Evolutionary conservation across 805 yeast genomes (phyloP).

Genomic region (Teunomyces tritomae): DNA sequence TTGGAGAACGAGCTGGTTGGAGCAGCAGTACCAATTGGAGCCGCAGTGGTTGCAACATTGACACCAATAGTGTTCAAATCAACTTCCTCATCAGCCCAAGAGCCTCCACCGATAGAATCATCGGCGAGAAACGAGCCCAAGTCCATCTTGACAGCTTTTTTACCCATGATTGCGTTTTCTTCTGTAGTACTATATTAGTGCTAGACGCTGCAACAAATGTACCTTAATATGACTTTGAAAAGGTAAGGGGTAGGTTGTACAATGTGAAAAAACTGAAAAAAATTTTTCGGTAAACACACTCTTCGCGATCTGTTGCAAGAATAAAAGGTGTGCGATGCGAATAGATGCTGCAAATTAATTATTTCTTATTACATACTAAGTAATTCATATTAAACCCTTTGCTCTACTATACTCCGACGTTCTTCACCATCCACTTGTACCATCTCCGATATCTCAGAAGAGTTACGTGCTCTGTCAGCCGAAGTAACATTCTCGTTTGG

Average conservation of each 20-base stretch:
- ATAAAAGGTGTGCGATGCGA: no score
- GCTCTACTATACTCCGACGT: conserved; percentile 19
- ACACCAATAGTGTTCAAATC: conserved; percentile 66
- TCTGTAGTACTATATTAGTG: background rate
- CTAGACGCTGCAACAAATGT: conserved; percentile 1
- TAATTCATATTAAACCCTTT: conserved; percentile 12
- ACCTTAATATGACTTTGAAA: background rate
- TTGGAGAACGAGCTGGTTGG: conserved; percentile 1
- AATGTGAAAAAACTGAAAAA: background rate
- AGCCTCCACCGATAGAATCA: conserved; percentile 65
- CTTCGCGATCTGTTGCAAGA: background rate
- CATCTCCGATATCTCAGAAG: background rate
- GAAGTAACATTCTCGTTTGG: background rate
- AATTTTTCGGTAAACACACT: conserved; percentile 2
- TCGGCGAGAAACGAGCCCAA: conserved; percentile 81
- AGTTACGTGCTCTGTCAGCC: background rate
- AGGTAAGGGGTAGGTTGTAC: background rate
- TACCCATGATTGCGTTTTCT: conserved; percentile 20
- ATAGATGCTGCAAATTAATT: background rate
- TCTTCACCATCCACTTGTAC: conserved; percentile 6
- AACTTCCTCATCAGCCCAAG: conserved; percentile 85
- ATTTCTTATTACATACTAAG: background rate
- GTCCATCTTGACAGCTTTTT: conserved; percentile 74
- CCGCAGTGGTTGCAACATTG: conserved; percentile 31
- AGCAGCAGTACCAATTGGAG: conserved; percentile 14